Evolutionary conservation across 2,329 filamentous ascomycete species (phyloP), one percentile per base, ranked within the genome.

Genomic region (Tolypocladium nubicola): DNA sequence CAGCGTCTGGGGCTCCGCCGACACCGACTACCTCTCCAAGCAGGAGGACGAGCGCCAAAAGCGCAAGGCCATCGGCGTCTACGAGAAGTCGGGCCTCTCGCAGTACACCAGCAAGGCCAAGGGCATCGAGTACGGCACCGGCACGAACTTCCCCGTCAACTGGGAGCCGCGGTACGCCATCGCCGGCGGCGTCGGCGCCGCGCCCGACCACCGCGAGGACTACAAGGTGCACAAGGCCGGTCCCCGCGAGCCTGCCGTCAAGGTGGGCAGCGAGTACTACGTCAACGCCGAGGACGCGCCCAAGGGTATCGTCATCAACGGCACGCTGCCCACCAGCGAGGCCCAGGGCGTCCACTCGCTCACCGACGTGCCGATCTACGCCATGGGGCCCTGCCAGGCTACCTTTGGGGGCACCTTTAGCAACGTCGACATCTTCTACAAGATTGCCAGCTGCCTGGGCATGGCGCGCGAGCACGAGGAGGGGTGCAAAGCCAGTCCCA

Each of bases 111-210:
- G 82, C 47, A 74, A 78, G 56, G 73, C 75, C 61, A 72, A 76
- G 41, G 80, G 81, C 59, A 79, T 88, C 62, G 81, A 82, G 58
- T 93, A 93, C 76, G 80, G 80, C 64, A 88, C 88, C 26, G 86
- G 87, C 55, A 78, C 83, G 63, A 82, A 88, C 75, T 95, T 94
- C 78, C 90, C 90, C 23, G 78, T 82, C 61, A 90, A 90, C 76
- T 94, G 90, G 89, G 87, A 90, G 68, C 90, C 90, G 16, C 82
- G 90, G 38, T 94, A 93, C 73, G 87, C 88, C 58, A 83, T 95
- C 54, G 89, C 88, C 57, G 80, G 84, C 45, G 90, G 90, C 55
- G 71, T 90, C 39, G 82, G 79, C 53, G 88, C 88, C 38, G 80
- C 81, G 67, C 90, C 90, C 0, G 90, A 95, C 70, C 83, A 79